Percentiles rank a stretch among this genome's conserved stretches.
These are phyloP conservation scores for Crocinoboletus sp. DNA, from an alignment of 1,284 basidiomycete species.

Conservation along the genomic window DNA sequence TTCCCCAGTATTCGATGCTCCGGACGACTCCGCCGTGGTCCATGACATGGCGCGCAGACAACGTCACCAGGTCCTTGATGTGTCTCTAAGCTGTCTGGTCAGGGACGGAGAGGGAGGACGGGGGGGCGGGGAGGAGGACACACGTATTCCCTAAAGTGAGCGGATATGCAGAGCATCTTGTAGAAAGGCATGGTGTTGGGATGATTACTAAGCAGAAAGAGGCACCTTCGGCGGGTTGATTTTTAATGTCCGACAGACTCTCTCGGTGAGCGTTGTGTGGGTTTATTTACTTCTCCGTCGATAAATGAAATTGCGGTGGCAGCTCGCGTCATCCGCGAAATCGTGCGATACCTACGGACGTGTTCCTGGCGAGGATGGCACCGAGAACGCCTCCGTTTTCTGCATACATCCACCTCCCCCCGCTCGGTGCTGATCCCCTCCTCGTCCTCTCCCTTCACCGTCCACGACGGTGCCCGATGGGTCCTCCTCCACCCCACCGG, in stretches of 20 bases:
- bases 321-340: slow-evolving; percentile 15
- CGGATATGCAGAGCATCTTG: slow-evolving; percentile 73
- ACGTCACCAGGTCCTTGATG: slow-evolving; percentile 72
- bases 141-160: slow-evolving; percentile 71
- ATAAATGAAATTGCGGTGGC: slow-evolving; percentile 26
- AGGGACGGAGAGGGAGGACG: neutral
- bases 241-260: slow-evolving; percentile 29
- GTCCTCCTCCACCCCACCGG: too few relatives aligned
- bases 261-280: too few relatives aligned
- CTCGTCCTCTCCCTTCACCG: too few relatives aligned
- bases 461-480: too few relatives aligned
- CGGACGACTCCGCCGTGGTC: slow-evolving; percentile 79
- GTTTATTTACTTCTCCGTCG: slow-evolving; percentile 24
- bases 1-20: slow-evolving; percentile 73
- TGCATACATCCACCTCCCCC: too few relatives aligned
- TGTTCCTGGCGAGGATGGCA: slow-evolving; percentile 26
- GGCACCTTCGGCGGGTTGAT: neutral
- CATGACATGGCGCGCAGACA: slow-evolving; percentile 72
- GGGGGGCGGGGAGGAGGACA: slow-evolving; percentile 26
- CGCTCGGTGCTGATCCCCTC: too few relatives aligned
- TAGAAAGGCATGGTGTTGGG: slow-evolving; percentile 70
- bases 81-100: slow-evolving; percentile 47
- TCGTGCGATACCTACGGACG: slow-evolving; percentile 23
- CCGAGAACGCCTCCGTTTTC: slow-evolving; percentile 16
- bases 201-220: neutral